A percentile compares a stretch with the other conserved stretches of the same genome.
phyloP scores from a whole-genome alignment of 257 asterid species.

The Petunia secreta region DNA sequence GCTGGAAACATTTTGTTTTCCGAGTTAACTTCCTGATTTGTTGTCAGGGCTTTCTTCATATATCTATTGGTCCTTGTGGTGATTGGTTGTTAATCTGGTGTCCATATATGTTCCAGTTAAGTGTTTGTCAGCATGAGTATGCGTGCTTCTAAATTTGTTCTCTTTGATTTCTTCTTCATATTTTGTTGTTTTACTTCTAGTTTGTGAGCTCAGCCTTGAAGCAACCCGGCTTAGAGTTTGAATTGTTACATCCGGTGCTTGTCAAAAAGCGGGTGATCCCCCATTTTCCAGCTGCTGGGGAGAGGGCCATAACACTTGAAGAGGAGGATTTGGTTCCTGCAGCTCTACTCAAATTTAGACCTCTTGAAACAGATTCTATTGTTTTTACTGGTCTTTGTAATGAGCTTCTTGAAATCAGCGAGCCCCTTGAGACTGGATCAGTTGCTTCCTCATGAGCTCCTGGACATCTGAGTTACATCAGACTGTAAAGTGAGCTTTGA shows the following conservation, averaged over 20 bases:
- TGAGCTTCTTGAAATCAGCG: conserved; percentile 73
- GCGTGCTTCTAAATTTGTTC: neutral
- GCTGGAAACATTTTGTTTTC: neutral
- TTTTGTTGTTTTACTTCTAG: conserved; percentile 38
- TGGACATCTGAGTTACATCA: neutral
- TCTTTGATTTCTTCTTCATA: neutral
- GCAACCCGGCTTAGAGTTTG: conserved; percentile 80
- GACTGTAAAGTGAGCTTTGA: neutral
- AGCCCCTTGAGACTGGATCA: conserved; percentile 59
- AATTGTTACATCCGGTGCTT: conserved; percentile 69
- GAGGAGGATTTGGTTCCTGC: conserved; percentile 93
- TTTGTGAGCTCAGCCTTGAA: conserved; percentile 83
- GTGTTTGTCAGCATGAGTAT: neutral
- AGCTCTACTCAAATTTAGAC: conserved; percentile 82
- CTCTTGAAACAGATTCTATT: conserved; percentile 67
- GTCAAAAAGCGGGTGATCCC: conserved; percentile 74
- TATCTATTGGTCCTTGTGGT: neutral
- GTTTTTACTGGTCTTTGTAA: conserved; percentile 82
- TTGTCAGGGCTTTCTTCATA: rapidly evolving
- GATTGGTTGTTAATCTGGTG: neutral
- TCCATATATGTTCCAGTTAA: neutral
- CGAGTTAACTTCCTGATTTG: neutral
- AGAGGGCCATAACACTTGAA: conserved; percentile 59
- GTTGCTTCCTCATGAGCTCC: neutral
- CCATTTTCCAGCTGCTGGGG: conserved; percentile 60